These are phyloP conservation scores for Cladosporium sp. DNA, from an alignment of 2,329 filamentous ascomycete genomes.

Conservation along the genomic window DNA sequence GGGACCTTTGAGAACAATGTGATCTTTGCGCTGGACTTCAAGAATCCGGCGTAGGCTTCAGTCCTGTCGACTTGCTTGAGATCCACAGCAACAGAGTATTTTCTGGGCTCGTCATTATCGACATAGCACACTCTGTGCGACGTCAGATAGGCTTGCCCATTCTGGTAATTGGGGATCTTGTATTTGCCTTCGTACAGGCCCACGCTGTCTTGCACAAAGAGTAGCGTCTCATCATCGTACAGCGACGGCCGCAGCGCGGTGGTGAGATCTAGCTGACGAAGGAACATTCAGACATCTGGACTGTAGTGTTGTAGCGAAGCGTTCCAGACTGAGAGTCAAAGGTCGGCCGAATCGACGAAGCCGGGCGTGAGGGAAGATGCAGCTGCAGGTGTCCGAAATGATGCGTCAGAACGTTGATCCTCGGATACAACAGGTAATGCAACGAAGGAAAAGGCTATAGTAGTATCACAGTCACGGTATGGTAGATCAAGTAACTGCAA, in stretches of 20 bases:
- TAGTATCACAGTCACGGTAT: no score
- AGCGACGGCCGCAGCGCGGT: constrained; percentile 91
- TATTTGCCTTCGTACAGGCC: constrained; percentile 97
- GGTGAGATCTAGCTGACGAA: constrained; percentile 91
- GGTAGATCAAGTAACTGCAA: no score
- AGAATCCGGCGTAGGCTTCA: constrained; percentile 88
- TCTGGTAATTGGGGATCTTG: constrained; percentile 90
- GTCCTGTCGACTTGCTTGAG: constrained; percentile 85
- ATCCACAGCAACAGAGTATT: constrained; percentile 77
- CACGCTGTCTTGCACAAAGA: constrained; percentile 97
- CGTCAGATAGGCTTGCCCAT: constrained; percentile 93
- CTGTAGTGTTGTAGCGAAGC: not conserved
- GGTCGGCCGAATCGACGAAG: not conserved
- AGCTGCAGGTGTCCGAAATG: no score
- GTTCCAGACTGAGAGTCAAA: not conserved
- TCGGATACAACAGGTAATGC: no score
- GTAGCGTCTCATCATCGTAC: constrained; percentile 84
- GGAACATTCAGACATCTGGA: constrained; percentile 66
- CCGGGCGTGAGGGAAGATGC: no score
- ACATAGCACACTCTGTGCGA: constrained; percentile 95
- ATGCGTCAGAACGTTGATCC: no score
- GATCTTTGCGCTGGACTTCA: constrained; percentile 92
- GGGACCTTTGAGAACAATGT: constrained; percentile 77
- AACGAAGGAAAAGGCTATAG: no score
- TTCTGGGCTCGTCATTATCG: constrained; percentile 78